phyloP scores from a whole-genome alignment of 192 early-diverging fungal genomes.

The Backusella sp. region DNA sequence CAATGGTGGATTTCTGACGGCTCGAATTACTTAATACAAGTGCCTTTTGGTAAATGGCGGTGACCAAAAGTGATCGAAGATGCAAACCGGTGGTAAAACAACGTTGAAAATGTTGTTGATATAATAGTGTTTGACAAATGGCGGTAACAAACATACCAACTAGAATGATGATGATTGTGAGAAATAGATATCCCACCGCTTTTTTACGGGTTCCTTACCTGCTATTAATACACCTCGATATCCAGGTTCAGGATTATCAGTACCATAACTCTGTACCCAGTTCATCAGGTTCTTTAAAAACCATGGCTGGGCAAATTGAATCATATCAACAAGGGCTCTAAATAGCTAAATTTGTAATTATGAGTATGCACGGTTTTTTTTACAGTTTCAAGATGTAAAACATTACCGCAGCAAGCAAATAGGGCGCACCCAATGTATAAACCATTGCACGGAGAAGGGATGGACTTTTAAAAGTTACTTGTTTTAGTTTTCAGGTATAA shows the following conservation, averaged over 20 bases:
- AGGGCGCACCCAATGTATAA: constrained; percentile 57
- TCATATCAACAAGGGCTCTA: constrained; percentile 70
- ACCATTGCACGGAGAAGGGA: constrained; percentile 65
- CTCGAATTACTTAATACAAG: constrained; percentile 73
- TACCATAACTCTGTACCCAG: constrained; percentile 57
- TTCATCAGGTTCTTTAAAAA: constrained; percentile 68
- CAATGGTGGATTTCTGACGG: constrained; percentile 75
- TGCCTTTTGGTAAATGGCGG: constrained; percentile 83
- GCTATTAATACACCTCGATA: constrained; percentile 81
- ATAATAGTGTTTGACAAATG: constrained; percentile 70
- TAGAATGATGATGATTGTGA: not conserved
- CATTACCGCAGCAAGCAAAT: constrained; percentile 60
- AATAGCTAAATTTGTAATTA: constrained; percentile 42
- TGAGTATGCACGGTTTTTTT: not conserved
- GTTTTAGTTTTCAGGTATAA: not conserved
- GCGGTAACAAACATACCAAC: constrained; percentile 72
- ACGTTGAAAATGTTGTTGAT: constrained; percentile 87
- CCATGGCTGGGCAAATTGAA: constrained; percentile 75
- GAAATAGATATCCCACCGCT: too few species aligned
- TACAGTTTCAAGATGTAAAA: not conserved
- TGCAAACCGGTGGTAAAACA: constrained; percentile 74
- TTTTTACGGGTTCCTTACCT: constrained; percentile 1
- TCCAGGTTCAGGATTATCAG: constrained; percentile 53
- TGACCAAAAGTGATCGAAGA: constrained; percentile 67
- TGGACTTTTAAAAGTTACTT: constrained; percentile 45